Percentiles rank a stretch among this genome's conserved stretches.
These are phyloP conservation scores for Populus hybrid DNA, from an alignment of 441 rosid genomes.

Conservation along the genomic window DNA sequence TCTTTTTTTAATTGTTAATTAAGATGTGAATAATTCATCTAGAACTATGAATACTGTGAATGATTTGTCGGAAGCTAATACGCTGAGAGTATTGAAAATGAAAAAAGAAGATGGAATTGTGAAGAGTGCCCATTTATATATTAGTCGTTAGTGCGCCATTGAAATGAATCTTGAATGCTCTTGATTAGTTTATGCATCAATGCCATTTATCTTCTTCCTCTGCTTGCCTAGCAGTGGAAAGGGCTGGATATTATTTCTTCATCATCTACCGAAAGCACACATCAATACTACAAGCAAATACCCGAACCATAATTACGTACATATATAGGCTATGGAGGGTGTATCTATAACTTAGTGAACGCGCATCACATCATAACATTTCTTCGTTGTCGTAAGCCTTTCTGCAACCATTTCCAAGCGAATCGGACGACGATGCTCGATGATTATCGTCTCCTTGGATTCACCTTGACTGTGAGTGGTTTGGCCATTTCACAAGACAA, in stretches of 20 bases:
- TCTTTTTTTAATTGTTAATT: too few relatives aligned
- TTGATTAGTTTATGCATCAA: too few relatives aligned
- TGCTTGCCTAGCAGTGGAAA: too few relatives aligned
- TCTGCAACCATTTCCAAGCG: not conserved
- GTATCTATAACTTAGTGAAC: not conserved
- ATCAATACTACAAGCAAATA: not conserved
- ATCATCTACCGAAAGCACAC: not conserved
- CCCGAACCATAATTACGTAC: not conserved
- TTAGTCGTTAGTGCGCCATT: not conserved
- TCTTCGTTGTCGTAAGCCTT: not conserved
- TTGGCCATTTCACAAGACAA: constrained; percentile 56
- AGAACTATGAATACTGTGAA: not conserved
- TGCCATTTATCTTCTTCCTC: too few relatives aligned
- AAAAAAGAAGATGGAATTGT: not conserved
- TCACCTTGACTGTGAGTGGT: constrained; percentile 39
- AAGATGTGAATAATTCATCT: too few relatives aligned
- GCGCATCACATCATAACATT: not conserved
- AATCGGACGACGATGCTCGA: not conserved
- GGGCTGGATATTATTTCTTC: not conserved
- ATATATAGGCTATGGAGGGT: not conserved
- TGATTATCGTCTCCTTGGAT: constrained; percentile 21
- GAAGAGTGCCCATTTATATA: not conserved
- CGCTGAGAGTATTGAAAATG: not conserved
- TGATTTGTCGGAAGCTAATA: not conserved
- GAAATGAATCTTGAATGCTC: not conserved